These are phyloP conservation scores for Colletotrichum lini DNA, from an alignment of 2,329 filamentous ascomycete genomes.

Conservation along the genomic window DNA sequence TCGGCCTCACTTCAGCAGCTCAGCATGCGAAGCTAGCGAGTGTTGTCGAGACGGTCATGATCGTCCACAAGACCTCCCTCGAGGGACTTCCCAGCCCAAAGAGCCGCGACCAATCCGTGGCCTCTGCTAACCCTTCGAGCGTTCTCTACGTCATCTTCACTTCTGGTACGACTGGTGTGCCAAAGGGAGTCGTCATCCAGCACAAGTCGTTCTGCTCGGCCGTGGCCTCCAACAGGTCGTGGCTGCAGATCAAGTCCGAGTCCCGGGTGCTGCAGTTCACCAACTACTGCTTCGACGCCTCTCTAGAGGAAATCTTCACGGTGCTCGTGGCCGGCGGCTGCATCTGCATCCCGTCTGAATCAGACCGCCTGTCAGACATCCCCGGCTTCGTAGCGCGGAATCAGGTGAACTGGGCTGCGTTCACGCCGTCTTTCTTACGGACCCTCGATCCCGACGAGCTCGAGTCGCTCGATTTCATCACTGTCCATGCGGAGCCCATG, in stretches of 20 bases:
- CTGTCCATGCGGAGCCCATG: conserved; percentile 48
- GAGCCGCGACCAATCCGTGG: too few relatives aligned
- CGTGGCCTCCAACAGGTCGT: conserved; percentile 9
- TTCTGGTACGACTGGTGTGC: conserved; percentile 66
- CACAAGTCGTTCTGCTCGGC: conserved; percentile 48
- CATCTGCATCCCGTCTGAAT: conserved; percentile 55
- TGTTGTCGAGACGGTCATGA: neutral
- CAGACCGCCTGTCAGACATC: conserved; percentile 60
- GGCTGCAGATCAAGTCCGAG: conserved; percentile 26
- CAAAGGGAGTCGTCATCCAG: conserved; percentile 63
- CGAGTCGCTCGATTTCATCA: conserved; percentile 55
- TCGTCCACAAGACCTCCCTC: conserved; percentile 9
- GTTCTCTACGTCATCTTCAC: conserved; percentile 63
- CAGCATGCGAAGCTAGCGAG: conserved; percentile 2
- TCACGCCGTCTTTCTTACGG: conserved; percentile 71
- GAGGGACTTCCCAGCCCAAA: neutral
- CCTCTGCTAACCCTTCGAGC: neutral
- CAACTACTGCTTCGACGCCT: conserved; percentile 67
- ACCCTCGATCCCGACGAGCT: conserved; percentile 56
- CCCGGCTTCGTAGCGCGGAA: conserved; percentile 63
- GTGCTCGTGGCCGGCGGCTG: conserved; percentile 65
- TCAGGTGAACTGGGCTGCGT: conserved; percentile 66
- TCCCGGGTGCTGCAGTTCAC: conserved; percentile 58
- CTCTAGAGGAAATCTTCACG: conserved; percentile 65
- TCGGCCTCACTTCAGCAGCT: conserved; percentile 18